Base-by-base conservation (phyloP, 2,329 filamentous ascomycete species). In the Dactylella cylindrospora region DNA sequence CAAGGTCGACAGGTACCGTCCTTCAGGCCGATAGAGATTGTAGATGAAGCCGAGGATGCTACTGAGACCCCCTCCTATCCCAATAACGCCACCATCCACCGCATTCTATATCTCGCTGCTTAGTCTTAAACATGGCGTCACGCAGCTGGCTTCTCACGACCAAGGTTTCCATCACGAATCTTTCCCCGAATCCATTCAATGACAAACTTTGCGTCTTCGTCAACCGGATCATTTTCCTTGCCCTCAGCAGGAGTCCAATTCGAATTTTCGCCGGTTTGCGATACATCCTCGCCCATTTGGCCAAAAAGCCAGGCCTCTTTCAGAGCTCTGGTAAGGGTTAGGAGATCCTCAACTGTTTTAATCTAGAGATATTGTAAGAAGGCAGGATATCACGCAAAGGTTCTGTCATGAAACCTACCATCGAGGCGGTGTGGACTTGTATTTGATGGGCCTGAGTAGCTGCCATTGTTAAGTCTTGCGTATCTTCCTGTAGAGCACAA, bases 221-320 rank as follows among this genome's bases (percentile, higher is more conserved):
- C 67, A 46, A 76, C 73, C 15, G 71, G 67, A 25, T 73, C 73
- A 32, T 75, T 70, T 52, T 73, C 73, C 10, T 74, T 62, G 41
- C 64, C 64, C 26, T 71, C 67, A 12, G 70, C 76, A 1, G 84
- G 70, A 0, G 80, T 83, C 53, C 84, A 43, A 20, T 32, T 38
- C 1, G 32, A 22, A 23, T 39, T 22, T n/a, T 52, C 49, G 6
- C 29, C 52, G 13, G 40, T 41, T 10, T 41, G 41, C 19, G 35
- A 39, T n/a, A 46, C 40, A 26, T 55, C 59, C 17, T 55, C 59
- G 28, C 68, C 77, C 35, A 85, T 74, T 54, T 80, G 80, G 2
- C 83, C 83, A 67, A 84, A 84, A 4, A 85, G 74, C 83, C 83
- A 85, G 17, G 81, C 75, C 69, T 85, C 83, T 69, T 85, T 84